Percentiles rank a stretch among this genome's conserved stretches.
Conservation (phyloP, 345 rosid genomes). For the Pistacia vera region DNA sequence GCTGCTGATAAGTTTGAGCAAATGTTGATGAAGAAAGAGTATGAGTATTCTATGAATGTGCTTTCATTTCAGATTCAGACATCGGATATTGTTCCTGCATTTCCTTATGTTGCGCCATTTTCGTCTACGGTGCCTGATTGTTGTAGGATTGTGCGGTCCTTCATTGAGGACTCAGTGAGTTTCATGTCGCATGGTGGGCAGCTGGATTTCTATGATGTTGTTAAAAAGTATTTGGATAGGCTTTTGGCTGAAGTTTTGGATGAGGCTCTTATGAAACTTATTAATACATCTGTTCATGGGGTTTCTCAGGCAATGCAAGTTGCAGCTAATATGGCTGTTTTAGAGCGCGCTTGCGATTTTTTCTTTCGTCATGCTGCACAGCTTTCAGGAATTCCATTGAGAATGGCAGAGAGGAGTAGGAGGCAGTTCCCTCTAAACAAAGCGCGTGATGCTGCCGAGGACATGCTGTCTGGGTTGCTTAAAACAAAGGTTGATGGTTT, state of each 20-base stretch:
- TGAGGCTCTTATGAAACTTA: slow-evolving; percentile 80
- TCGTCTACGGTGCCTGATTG: slow-evolving; percentile 95
- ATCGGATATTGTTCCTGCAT: slow-evolving; percentile 84
- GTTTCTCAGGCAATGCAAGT: slow-evolving; percentile 98
- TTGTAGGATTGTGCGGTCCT: slow-evolving; percentile 92
- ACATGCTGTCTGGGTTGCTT: slow-evolving; percentile 86
- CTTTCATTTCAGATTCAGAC: slow-evolving; percentile 95
- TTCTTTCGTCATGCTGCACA: slow-evolving; percentile 95
- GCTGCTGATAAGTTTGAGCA: slow-evolving; percentile 97
- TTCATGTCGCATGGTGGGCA: slow-evolving; percentile 97
- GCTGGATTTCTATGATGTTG: slow-evolving; percentile 88
- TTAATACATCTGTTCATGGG: slow-evolving; percentile 74
- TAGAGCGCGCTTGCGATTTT: slow-evolving; percentile 98
- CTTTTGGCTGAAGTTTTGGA: slow-evolving; percentile 85
- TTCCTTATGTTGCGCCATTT: slow-evolving; percentile 92
- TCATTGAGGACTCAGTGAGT: slow-evolving; percentile 94
- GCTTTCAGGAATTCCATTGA: slow-evolving; percentile 86
- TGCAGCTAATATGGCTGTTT: slow-evolving; percentile 95
- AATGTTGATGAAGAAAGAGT: slow-evolving; percentile 97
- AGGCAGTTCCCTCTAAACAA: slow-evolving; percentile 87
- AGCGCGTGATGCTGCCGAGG: slow-evolving; percentile 91
- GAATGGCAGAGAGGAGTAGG: slow-evolving; percentile 96
- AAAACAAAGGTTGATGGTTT: slow-evolving; percentile 91
- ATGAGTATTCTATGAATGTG: slow-evolving; percentile 96
- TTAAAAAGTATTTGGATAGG: slow-evolving; percentile 90